Evolutionary conservation across 768 basidiomycete genomes (phyloP).

Genomic region (Clitopilus passeckerianus): DNA sequence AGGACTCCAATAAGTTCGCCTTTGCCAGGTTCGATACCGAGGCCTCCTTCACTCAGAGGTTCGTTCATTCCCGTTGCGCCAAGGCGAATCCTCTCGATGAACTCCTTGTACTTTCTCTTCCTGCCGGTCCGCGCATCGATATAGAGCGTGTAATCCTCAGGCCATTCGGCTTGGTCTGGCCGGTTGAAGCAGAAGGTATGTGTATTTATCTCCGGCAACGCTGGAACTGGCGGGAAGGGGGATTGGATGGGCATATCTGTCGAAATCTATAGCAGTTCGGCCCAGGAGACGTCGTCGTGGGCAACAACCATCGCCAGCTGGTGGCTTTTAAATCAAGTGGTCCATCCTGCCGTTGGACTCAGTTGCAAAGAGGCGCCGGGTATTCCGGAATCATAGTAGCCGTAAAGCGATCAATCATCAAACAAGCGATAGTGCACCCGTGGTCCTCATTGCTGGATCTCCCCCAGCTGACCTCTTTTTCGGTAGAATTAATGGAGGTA

Average conservation of each 20-base stretch:
- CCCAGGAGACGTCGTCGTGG: not conserved
- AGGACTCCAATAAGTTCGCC: constrained; percentile 49
- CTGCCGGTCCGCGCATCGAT: constrained; percentile 39
- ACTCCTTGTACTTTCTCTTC: constrained; percentile 30
- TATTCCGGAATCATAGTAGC: not conserved
- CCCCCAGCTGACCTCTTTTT: not conserved
- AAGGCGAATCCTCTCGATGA: constrained; percentile 35
- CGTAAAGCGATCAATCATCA: not conserved
- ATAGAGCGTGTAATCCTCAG: constrained; percentile 34
- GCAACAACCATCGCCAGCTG: not conserved
- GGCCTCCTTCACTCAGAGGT: constrained; percentile 32
- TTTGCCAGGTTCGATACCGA: constrained; percentile 31
- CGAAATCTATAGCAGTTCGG: not conserved
- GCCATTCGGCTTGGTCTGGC: constrained; percentile 32
- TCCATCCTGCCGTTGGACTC: not conserved
- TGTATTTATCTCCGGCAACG: constrained; percentile 33
- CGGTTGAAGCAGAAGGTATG: constrained; percentile 39
- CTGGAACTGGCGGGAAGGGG: constrained; percentile 34
- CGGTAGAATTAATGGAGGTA: not conserved
- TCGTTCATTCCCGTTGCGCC: constrained; percentile 39
- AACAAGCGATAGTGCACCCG: not conserved
- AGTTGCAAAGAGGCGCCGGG: not conserved
- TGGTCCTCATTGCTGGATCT: not conserved
- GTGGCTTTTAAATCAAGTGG: not conserved
- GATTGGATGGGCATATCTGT: constrained; percentile 37